Base-by-base conservation (phyloP, 2,329 filamentous ascomycete genomes). In the Ascochyta clinopodiicola region DNA sequence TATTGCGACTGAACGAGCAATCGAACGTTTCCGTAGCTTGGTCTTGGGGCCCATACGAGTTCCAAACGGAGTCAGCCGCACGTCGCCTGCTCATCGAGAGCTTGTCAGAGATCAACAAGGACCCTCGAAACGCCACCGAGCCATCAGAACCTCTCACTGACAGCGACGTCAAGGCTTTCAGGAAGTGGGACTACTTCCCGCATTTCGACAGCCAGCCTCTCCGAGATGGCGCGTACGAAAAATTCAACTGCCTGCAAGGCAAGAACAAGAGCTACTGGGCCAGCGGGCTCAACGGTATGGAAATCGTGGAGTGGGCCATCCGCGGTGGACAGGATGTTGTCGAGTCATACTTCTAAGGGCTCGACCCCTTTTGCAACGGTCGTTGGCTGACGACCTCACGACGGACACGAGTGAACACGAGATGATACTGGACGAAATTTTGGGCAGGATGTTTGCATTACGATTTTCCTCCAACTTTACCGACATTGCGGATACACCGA, bases 151-250 rank as follows among this genome's bases (percentile, higher is more conserved):
- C 65, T 3, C 44, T 75, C 10, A 53, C 27, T 24, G 40, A 64
- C 4, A 44, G 51, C 25, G 67, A 74, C 39, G 62, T 76, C 43
- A 68, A 65, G 35, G 72, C 67, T 1, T 76, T 76, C 59, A 63
- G 59, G 25, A 76, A 76, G 48, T 75, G 73, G 73, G 73, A 76
- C 21, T 76, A 76, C 51, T 75, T 76, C 43, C 73, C 73, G 9
- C 73, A 76, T 45, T 75, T 75, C 34, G 70, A 67, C 35, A 59
- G 57, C 25, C 57, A 68, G 34, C 61, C 68, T 2, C 58, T 76
- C 17, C 54, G 47, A 29, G 56, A 63, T 4, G 71, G 69, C 4
- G 66, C 66, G 1, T 76, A 76, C 42, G 59, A 43, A 2, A 71
- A 69, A 49, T 60, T 72, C n/a, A 72, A 74, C 13, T 38, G 51